Evolutionary conservation across 2,329 filamentous ascomycete genomes (phyloP).

Genomic region (Paecilomyces formosus): DNA sequence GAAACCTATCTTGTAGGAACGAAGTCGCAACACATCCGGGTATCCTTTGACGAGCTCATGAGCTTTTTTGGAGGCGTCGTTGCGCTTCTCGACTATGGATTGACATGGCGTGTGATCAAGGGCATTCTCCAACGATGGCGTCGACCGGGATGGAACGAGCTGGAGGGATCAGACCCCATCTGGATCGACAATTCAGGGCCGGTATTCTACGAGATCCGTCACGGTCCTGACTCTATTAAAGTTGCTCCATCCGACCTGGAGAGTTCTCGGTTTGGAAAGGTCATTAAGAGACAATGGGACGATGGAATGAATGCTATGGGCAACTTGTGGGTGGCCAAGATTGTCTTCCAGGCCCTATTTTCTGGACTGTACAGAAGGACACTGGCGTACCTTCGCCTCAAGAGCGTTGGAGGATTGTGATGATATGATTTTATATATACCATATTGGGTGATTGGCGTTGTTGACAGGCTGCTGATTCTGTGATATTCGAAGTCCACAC

Average conservation of each 20-base stretch:
- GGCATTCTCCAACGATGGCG: conserved; percentile 6
- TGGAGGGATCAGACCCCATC: conserved; percentile 4
- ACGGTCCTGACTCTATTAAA: conserved; percentile 8
- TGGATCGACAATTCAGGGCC: conserved; percentile 15
- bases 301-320: conserved; percentile 4
- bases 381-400: background rate
- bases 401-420: background rate
- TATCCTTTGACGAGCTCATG: conserved; percentile 14
- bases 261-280: conserved; percentile 8
- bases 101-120: conserved; percentile 9
- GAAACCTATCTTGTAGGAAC: conserved; percentile 14
- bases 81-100: conserved; percentile 13
- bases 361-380: background rate
- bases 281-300: conserved; percentile 12
- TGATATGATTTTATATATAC: background rate
- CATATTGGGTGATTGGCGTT: background rate
- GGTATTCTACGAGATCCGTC: conserved; percentile 9
- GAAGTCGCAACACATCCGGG: conserved; percentile 10
- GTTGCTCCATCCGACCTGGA: conserved; percentile 9
- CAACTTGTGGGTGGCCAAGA: background rate
- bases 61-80: conserved; percentile 10
- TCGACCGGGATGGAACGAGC: conserved; percentile 8
- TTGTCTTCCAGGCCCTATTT: background rate
- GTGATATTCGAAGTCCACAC: background rate
- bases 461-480: background rate